Evolutionary conservation across 768 basidiomycete species (phyloP), one percentile per base, ranked within the genome.

Genomic region (Mycena venus): DNA sequence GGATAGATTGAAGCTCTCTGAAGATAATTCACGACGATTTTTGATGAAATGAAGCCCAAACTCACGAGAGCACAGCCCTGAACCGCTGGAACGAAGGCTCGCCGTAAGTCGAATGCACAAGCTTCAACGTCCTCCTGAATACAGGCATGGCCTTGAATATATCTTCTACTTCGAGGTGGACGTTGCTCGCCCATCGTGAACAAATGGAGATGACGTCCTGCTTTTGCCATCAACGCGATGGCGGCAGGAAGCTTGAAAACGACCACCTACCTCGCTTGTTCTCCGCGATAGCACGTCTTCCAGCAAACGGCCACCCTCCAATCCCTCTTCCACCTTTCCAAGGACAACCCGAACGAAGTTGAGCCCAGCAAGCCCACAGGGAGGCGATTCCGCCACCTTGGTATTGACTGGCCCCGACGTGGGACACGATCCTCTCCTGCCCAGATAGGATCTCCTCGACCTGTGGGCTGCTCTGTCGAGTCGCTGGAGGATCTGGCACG

Each of bases 311-410:
- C 68, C 77, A 8, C 80, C 84, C 27, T 58, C 66, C 25, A 80
- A 36, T 3, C 85, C 82, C 7, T 78, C 79, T 42, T 81, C 76
- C 64, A 87, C 84, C 27, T 79, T 80, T 56, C 78, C 83, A 38
- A 91, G 86, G 11, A 87, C 83, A 9, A 90, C 76, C 64, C 91
- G 85, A 14, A 89, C 90, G 73, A 91, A 92, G 78, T 93, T 93
- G 78, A 93, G 81, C 2, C 90, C 89, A 27, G 93, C 92, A 29
- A 94, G 85, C 21, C 93, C 93, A 73, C 92, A 94, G 3, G 92
- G n/a, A 87, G 49, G 92, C 89, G 34, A 81, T 80, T 7, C 87
- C 84, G 14, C 86, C 84, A n/a, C 81, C 82, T 2, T 68, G 75
- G 71, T 92, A 93, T 75, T 93, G 92, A 55, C 92, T 89, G 15